Percentiles rank a stretch among this genome's conserved stretches.
These are phyloP conservation scores for Sporothrix brunneoviolacea DNA, from an alignment of 2,329 filamentous ascomycete genomes.

Conservation along the genomic window DNA sequence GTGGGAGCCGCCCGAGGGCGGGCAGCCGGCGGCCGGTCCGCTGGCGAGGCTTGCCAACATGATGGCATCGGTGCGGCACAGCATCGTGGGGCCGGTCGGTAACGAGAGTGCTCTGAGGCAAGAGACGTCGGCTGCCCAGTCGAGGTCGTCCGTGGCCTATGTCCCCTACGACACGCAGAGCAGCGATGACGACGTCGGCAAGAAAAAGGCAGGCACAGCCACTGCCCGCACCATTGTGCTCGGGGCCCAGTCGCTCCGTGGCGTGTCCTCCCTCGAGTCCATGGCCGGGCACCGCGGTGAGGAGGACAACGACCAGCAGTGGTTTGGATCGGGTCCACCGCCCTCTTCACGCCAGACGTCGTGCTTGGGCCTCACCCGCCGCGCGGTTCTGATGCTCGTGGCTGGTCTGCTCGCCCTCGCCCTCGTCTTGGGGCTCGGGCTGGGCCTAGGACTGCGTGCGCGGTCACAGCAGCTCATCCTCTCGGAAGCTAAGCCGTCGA, in stretches of 20 bases:
- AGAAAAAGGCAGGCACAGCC: not conserved
- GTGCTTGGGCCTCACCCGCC: not conserved
- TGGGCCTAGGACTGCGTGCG: not conserved
- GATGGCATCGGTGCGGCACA: not conserved
- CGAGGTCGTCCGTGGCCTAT: no score
- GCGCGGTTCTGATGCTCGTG: not conserved
- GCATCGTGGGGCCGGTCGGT: not conserved
- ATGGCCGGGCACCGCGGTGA: not conserved
- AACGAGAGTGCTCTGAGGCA: no score
- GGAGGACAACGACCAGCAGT: not conserved
- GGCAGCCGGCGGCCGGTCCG: not conserved
- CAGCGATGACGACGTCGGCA: not conserved
- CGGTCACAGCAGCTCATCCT: not conserved
- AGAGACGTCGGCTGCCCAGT: not conserved
- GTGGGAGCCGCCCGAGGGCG: not conserved
- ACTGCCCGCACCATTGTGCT: not conserved
- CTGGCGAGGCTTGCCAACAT: not conserved
- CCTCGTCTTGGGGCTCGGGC: no score
- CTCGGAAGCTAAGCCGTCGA: not conserved
- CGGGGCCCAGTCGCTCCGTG: not conserved
- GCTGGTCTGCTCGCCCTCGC: no score
- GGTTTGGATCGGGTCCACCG: not conserved
- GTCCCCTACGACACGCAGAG: not conserved
- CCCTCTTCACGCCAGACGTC: no score
- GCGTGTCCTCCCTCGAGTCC: not conserved